Base-by-base conservation (phyloP, 2,329 filamentous ascomycete genomes). In the Sporothrix sp. region DNA sequence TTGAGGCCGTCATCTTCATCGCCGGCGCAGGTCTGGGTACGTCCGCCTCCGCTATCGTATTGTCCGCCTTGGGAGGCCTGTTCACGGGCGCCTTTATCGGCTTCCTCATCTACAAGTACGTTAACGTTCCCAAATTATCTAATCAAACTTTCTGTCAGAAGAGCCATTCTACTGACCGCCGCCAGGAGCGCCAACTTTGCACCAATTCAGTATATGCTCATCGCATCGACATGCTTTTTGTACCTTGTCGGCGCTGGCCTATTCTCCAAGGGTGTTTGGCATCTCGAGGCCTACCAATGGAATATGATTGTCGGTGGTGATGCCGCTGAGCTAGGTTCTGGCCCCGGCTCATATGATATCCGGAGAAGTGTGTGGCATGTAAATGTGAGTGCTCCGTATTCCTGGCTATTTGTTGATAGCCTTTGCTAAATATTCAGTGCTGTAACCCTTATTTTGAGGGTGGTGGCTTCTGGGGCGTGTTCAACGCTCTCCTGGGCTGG, bases 401-500 rank as follows among this genome's bases (percentile, higher is more conserved):
- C n/a, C 33, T 16, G 7, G 18, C 36, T 5, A 44, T 23, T 25
- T 25, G 9, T n/a, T n/a, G n/a, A n/a, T n/a, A n/a, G n/a, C n/a
- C n/a, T n/a, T n/a, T 64, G n/a, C n/a, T n/a, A n/a, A n/a, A n/a
- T n/a, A 3, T 14, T 30, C 54, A 85, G 81, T 94, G 86, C 70
- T 93, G 87, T 63, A 90, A 79, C 59, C 84, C 87, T 0, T 68
- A 80, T 45, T 66, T 84, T 39, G 82, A 87, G 53, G 84, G 85
- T n/a, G 55, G 55, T 16, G 81, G 83, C 33, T 85, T 84, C 38
- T 95, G 87, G 88, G 87, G 86, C 49, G 81, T 95, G 57, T 87
- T 95, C 73, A 93, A 94, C 59, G 82, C 86, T 52, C 74, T 95
- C 48, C 73, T 95, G 7, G 88, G 89, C 50, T 95, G 89, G 89